Percentiles rank a stretch among this genome's conserved stretches.
These are phyloP conservation scores for Thelephora terrestris DNA, from an alignment of 1,284 basidiomycete genomes.

Conservation along the genomic window DNA sequence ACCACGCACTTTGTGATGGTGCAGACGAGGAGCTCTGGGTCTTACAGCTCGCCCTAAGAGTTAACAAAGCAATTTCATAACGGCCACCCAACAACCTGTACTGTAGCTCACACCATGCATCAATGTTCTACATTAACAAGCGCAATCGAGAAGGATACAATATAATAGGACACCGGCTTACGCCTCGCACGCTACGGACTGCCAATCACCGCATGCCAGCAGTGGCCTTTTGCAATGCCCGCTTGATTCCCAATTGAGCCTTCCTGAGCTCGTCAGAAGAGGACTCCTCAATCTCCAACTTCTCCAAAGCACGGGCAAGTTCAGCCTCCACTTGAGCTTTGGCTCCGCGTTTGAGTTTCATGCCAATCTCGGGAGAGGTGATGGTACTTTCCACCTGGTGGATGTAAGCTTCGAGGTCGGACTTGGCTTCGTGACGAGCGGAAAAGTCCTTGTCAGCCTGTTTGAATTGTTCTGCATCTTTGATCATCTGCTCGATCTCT, in stretches of 20 bases:
- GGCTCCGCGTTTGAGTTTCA: conserved; percentile 95
- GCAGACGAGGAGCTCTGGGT: conserved; percentile 98
- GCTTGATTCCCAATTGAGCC: conserved; percentile 86
- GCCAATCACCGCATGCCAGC: conserved; percentile 64
- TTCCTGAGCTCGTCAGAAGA: conserved; percentile 89
- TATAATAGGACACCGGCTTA: conserved; percentile 11
- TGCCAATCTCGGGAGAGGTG: conserved; percentile 87
- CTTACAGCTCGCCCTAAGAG: conserved; percentile 73
- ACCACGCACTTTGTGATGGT: conserved; percentile 94
- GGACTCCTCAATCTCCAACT: conserved; percentile 91
- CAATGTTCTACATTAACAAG: not conserved
- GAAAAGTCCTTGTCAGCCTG: conserved; percentile 95
- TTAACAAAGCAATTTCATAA: conserved; percentile 49
- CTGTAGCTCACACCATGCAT: not conserved
- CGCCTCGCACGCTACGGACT: conserved; percentile 7
- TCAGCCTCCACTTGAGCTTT: conserved; percentile 90
- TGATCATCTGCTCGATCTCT: conserved; percentile 98
- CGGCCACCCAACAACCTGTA: not conserved
- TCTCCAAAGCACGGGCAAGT: conserved; percentile 93
- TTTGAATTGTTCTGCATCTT: conserved; percentile 95
- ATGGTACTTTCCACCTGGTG: conserved; percentile 92
- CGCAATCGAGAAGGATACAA: conserved; percentile 9
- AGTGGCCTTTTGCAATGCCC: conserved; percentile 92
- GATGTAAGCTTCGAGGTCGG: conserved; percentile 92
- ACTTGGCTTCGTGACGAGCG: conserved; percentile 91